Evolutionary conservation across 805 yeast species (phyloP).

Genomic region (Candida patagonica): DNA sequence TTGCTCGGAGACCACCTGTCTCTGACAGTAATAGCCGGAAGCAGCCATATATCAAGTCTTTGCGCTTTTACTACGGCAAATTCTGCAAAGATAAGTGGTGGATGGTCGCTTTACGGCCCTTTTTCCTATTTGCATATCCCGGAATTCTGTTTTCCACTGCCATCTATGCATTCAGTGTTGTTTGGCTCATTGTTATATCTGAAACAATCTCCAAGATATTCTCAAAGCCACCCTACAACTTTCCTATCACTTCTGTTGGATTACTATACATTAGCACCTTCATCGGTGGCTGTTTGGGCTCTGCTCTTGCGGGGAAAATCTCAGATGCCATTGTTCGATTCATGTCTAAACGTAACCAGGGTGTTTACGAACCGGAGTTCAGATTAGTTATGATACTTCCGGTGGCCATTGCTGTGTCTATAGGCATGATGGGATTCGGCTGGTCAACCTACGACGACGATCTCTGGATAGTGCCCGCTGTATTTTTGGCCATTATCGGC

Average conservation of each 20-base stretch:
- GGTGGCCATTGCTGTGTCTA: constrained; percentile 33
- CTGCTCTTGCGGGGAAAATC: constrained; percentile 41
- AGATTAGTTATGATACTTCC: constrained; percentile 47
- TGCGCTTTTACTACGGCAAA: constrained; percentile 41
- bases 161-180: constrained; percentile 47
- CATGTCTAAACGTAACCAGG: constrained; percentile 39
- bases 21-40: constrained; percentile 2
- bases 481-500: constrained; percentile 46
- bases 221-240: constrained; percentile 36
- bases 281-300: constrained; percentile 49
- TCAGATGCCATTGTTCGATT: constrained; percentile 41
- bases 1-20: constrained; percentile 3
- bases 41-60: constrained; percentile 27
- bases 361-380: constrained; percentile 56
- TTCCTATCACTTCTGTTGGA: constrained; percentile 39
- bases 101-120: constrained; percentile 48
- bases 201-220: constrained; percentile 47
- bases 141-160: constrained; percentile 42
- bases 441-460: constrained; percentile 44
- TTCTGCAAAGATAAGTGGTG: constrained; percentile 43
- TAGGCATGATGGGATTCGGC: constrained; percentile 57
- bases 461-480: constrained; percentile 48
- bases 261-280: constrained; percentile 48
- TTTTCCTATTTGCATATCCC: constrained; percentile 41
- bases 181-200: constrained; percentile 54